Base-by-base conservation (phyloP, 2,329 filamentous ascomycete genomes). In the Penicillium sp. region DNA sequence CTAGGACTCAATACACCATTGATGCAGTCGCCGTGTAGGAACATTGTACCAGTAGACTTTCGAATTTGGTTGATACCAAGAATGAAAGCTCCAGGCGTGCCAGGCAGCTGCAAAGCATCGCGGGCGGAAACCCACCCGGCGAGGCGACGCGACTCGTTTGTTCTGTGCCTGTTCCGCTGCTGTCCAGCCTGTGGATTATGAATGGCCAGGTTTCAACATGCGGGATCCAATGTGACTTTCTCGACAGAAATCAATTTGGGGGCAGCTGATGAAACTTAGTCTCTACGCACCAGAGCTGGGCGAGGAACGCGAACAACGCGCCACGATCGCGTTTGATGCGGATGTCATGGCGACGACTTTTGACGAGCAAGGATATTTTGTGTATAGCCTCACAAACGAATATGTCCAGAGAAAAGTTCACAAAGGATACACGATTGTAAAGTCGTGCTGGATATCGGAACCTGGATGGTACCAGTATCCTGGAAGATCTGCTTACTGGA, bases 1-100 rank as follows among this genome's bases (percentile, higher is more conserved):
- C 35, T 35, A 31, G 28, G 2, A 48, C 37, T 17, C 24, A 48
- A n/a, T 48, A 48, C 46, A 29, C 54, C 49, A 44, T 60, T 58
- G 48, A 57, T 21, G 24, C 37, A 22, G 43, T 48, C 12, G 15
- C 34, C 19, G 4, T 6, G 4, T 41, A 19, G n/a, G 6, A 41
- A 6, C n/a, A 15, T 9, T 6, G 13, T 29, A n/a, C n/a, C 8
- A 39, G n/a, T 13, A n/a, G 24, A 8, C 21, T 24, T n/a, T 24
- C 37, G 7, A n/a, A 24, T 24, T 6, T n/a, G 21, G 13, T 13
- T n/a, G 13, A n/a, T n/a, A 24, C 13, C n/a, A 35, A 35, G 10
- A 19, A 19, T 19, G 24, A 43, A 10, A 51, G 17, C 22, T 38
- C 22, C 48, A 49, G 19, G 49, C 48, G 32, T 46, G 29, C 6